These are phyloP conservation scores for Phytophthora citrophthora DNA, from an alignment of 352 stramenopile genomes.

Conservation along the genomic window DNA sequence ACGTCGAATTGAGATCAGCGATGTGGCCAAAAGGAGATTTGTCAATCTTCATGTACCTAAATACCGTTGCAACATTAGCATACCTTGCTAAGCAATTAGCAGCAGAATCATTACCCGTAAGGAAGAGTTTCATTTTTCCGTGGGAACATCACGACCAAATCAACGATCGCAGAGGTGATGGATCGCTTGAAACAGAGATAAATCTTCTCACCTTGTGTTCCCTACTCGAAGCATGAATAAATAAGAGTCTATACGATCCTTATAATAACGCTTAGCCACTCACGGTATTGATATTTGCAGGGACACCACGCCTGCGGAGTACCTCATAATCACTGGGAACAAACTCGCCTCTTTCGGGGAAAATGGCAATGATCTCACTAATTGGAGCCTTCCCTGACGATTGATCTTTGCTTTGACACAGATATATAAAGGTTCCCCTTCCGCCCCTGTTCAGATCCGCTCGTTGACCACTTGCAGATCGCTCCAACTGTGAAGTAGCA, in stretches of 20 bases:
- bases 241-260: background rate
- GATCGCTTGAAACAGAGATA: constrained; percentile 83
- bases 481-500: constrained; percentile 57
- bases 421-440: constrained; percentile 79
- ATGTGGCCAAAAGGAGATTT: constrained; percentile 68
- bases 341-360: constrained; percentile 78
- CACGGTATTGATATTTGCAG: constrained; percentile 83
- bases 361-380: constrained; percentile 79
- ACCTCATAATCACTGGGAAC: constrained; percentile 82
- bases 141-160: constrained; percentile 77
- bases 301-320: constrained; percentile 57
- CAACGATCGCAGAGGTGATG: constrained; percentile 59
- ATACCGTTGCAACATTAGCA: background rate
- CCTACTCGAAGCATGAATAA: constrained; percentile 33
- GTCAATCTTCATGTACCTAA: constrained; percentile 82
- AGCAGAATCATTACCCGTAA: constrained; percentile 58
- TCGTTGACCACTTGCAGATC: constrained; percentile 71
- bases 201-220: constrained; percentile 83
- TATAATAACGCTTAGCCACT: background rate
- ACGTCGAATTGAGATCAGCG: constrained; percentile 78
- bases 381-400: constrained; percentile 64
- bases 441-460: constrained; percentile 85
- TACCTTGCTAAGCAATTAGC: background rate
- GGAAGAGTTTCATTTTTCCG: constrained; percentile 85
- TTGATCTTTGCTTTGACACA: constrained; percentile 68